Evolutionary conservation across 208 protist genomes (phyloP).

Genomic region (Angomonas ambiguus): DNA sequence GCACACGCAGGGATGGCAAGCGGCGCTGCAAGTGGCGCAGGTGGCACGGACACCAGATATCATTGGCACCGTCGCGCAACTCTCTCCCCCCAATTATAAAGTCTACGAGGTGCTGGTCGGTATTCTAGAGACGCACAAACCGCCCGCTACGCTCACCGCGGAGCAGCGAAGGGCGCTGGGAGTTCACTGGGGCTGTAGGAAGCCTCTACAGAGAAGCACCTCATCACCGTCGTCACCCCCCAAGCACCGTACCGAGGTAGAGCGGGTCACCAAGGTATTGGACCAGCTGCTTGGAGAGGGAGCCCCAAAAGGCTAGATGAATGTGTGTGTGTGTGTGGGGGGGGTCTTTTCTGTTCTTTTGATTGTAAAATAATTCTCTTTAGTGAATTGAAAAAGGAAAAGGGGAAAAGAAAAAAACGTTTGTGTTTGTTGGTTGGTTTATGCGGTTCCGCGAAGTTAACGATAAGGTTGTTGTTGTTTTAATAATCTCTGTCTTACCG

Average conservation of each 20-base stretch:
- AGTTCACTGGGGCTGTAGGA: slow-evolving; percentile 17
- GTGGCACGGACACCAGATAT: slow-evolving; percentile 31
- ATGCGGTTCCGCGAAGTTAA: neutral
- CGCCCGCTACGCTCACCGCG: slow-evolving; percentile 22
- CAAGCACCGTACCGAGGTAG: slow-evolving; percentile 4
- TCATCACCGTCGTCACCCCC: neutral
- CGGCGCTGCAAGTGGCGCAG: slow-evolving; percentile 47
- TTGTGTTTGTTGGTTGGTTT: neutral
- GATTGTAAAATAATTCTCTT: neutral
- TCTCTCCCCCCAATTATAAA: slow-evolving; percentile 26
- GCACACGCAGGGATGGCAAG: slow-evolving; percentile 48
- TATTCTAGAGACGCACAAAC: neutral
- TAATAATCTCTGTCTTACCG: neutral
- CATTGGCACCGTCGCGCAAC: slow-evolving; percentile 24
- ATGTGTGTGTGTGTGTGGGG: neutral
- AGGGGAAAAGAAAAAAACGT: slow-evolving; percentile 5
- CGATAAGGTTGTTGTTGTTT: neutral
- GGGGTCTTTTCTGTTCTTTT: neutral
- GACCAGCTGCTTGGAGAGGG: slow-evolving; percentile 30
- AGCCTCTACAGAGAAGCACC: no score
- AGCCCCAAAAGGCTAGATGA: neutral
- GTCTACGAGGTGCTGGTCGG: slow-evolving; percentile 28
- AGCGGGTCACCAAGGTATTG: slow-evolving; percentile 11
- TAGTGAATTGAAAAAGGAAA: slow-evolving; percentile 5
- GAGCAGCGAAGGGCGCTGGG: slow-evolving; percentile 32